Evolutionary conservation across 495 filamentous ascomycete species (phyloP).

Genomic region (Tuber melanosporum): DNA sequence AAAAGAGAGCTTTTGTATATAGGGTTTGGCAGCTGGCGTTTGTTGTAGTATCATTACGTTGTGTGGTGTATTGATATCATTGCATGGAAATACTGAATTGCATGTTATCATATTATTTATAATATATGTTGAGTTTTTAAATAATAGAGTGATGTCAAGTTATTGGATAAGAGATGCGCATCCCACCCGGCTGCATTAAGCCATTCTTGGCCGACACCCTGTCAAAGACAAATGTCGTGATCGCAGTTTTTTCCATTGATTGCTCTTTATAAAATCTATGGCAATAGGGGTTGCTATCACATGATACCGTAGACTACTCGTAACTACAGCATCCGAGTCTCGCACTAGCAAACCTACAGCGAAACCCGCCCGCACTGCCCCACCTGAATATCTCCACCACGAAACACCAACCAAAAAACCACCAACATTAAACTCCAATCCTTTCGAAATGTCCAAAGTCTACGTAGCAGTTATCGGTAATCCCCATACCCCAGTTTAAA

Average conservation of each 20-base stretch:
- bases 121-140: background rate
- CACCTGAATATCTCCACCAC: constrained; percentile 9
- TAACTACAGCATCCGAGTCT: background rate
- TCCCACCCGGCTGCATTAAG: background rate
- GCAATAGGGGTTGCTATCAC: background rate
- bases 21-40: background rate
- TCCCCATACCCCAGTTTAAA: background rate
- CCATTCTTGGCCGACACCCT: background rate
- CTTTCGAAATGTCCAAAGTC: constrained; percentile 32
- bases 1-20: background rate
- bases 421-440: constrained; percentile 10
- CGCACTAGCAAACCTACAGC: background rate
- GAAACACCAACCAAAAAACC: background rate
- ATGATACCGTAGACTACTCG: background rate
- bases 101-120: background rate
- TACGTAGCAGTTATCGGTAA: constrained; percentile 46
- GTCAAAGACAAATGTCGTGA: background rate
- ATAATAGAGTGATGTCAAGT: background rate
- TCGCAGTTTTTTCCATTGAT: background rate
- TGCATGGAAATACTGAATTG: background rate
- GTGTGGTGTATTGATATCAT: background rate
- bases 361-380: constrained; percentile 17
- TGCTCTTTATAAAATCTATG: background rate
- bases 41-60: background rate
- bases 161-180: background rate